Conservation (phyloP, 2,329 filamentous ascomycete genomes). For the Fusarium papillatum region DNA sequence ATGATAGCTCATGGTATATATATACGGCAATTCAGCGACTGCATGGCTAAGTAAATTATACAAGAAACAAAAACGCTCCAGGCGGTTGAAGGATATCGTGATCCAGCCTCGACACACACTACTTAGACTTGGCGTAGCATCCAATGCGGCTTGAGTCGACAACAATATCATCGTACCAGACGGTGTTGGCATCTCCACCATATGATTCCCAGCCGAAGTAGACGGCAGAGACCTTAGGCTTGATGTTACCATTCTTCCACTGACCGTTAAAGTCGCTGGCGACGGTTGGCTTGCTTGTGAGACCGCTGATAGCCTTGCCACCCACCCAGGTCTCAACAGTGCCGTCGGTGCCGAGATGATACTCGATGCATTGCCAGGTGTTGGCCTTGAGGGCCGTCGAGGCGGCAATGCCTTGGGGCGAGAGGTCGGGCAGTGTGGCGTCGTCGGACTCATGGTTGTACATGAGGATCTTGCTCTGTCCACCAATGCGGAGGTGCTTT, state of each 20-base stretch:
- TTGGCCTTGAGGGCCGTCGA: conserved; percentile 64
- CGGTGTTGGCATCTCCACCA: conserved; percentile 70
- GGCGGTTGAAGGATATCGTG: background rate
- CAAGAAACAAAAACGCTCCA: background rate
- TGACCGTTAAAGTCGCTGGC: conserved; percentile 59
- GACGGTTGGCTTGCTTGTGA: conserved; percentile 56
- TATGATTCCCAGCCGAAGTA: conserved; percentile 77
- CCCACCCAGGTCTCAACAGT: conserved; percentile 73
- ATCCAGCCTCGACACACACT: background rate
- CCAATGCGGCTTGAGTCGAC: conserved; percentile 48
- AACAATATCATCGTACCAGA: conserved; percentile 73
- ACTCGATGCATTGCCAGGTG: conserved; percentile 72
- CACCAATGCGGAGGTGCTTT: conserved; percentile 74
- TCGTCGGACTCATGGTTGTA: conserved; percentile 75
- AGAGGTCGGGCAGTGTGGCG: conserved; percentile 72
- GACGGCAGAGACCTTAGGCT: conserved; percentile 66
- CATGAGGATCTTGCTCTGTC: conserved; percentile 72
- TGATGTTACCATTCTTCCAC: conserved; percentile 64
- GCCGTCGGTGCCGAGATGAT: conserved; percentile 70
- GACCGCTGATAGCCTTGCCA: conserved; percentile 62
- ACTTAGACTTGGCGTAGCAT: conserved; percentile 25
- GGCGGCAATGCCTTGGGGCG: conserved; percentile 68
- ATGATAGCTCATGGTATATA: background rate
- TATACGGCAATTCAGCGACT: background rate
- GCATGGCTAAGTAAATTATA: background rate